Base-by-base conservation (phyloP, 306 rosid species). In the Cucumis melo region DNA sequence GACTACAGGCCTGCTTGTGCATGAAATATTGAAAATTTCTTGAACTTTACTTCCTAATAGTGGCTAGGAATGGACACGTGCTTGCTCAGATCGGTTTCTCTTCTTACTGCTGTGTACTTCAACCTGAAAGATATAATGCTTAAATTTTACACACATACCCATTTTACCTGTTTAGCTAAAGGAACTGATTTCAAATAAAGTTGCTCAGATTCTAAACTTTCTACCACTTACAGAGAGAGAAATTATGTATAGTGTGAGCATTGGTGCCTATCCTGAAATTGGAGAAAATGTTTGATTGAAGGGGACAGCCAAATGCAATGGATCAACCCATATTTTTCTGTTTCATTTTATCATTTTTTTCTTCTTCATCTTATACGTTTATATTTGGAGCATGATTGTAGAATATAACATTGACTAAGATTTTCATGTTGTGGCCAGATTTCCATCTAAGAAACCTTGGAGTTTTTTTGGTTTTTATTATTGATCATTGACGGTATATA, bases 311-410 rank as follows among this genome's bases (percentile, higher is more conserved):
- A 41, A 68, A n/a, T 41, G 74, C 74, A 12, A 2, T 68, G 55
- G 56, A 46, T 68, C n/a, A 44, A 42, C 55, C 36, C 53, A 66
- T 19, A 68, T 20, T 41, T 44, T 68, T 68, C 74, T 68, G 73
- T 66, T 20, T 39, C 29, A 36, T 66, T 38, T 66, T 66, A 39
- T 66, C 17, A 41, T 39, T 38, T 41, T 66, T 29, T 62, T 63
- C 36, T 48, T 48, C 53, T 11, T 41, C 15, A 15, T n/a, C n/a
- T n/a, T n/a, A n/a, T n/a, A n/a, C n/a, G n/a, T n/a, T n/a, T n/a
- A n/a, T n/a, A n/a, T n/a, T 17, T 42, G 56, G 74, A 68, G 74
- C 42, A 68, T 50, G 56, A 42, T 68, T 68, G 74, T 68, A 68
- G 74, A 42, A 68, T 68, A 68, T 68, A 11, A 56, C 21, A 68